Percentiles rank a stretch among this genome's conserved stretches.
Evolutionary conservation across 106 monocot species (phyloP).

Genomic region (Ottelia alismoides): DNA sequence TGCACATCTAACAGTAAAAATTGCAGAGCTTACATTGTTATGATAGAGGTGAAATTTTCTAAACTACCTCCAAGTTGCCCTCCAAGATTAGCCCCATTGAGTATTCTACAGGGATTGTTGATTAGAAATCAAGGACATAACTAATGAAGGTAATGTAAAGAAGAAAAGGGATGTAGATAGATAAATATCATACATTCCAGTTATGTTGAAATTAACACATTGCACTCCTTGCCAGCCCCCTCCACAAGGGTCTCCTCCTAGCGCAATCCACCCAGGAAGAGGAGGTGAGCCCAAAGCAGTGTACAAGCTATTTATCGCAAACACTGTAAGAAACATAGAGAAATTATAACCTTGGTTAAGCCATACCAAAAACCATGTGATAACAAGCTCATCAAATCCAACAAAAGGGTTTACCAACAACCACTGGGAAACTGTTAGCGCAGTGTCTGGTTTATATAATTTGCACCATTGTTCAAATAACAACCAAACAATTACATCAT

Average conservation of each 20-base stretch:
- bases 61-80: conserved; percentile 70
- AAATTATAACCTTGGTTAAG: no score
- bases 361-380: no score
- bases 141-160: conserved; percentile 2
- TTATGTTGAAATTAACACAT: conserved; percentile 72
- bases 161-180: background rate
- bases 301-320: conserved; percentile 85
- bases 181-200: conserved; percentile 46
- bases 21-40: background rate
- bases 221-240: conserved; percentile 85
- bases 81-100: conserved; percentile 81
- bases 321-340: no score
- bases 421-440: no score
- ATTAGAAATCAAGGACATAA: background rate
- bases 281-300: conserved; percentile 67
- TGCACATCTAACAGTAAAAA: background rate
- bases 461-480: no score
- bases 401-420: no score
- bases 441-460: no score
- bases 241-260: conserved; percentile 80
- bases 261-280: conserved; percentile 83
- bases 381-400: no score
- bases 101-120: conserved; percentile 27
- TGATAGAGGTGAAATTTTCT: conserved; percentile 66
- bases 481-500: no score